Evolutionary conservation across 306 rosid species (phyloP).

Genomic region (Trifolium dubium): DNA sequence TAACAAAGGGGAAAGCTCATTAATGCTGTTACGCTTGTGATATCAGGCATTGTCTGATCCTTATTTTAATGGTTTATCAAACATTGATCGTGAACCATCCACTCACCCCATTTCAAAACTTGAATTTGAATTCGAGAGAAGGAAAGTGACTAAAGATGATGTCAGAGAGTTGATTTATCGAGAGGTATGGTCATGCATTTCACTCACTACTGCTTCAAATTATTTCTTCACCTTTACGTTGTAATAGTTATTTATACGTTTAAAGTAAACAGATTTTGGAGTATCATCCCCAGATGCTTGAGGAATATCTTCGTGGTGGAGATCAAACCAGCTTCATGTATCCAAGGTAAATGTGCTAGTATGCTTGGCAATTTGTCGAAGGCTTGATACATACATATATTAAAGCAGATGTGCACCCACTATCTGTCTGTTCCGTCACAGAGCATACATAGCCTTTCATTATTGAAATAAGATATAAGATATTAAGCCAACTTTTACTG

Average conservation of each 20-base stretch:
- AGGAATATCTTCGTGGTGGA: constrained; percentile 92
- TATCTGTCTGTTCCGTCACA: constrained; percentile 24
- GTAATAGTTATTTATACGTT: constrained; percentile 36
- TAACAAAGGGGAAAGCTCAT: constrained; percentile 8
- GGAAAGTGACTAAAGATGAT: constrained; percentile 90
- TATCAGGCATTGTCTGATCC: constrained; percentile 87
- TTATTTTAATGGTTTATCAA: constrained; percentile 80
- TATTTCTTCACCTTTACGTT: constrained; percentile 9
- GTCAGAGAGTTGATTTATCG: constrained; percentile 95
- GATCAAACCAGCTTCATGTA: constrained; percentile 97
- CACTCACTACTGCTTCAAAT: constrained; percentile 37
- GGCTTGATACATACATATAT: not conserved
- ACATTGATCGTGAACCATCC: constrained; percentile 84
- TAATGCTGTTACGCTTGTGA: constrained; percentile 38
- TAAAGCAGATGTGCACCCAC: constrained; percentile 24
- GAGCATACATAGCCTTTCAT: constrained; percentile 10
- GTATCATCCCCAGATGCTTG: constrained; percentile 98
- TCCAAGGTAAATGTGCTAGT: constrained; percentile 70
- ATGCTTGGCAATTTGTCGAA: constrained; percentile 35
- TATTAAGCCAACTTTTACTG: constrained; percentile 10
- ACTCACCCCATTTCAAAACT: constrained; percentile 96
- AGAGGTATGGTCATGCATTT: constrained; percentile 62
- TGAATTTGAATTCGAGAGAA: constrained; percentile 95
- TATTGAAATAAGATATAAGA: constrained; percentile 3
- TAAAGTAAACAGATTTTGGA: constrained; percentile 79